These are phyloP conservation scores for Ustilago nuda DNA, from an alignment of 1,284 basidiomycete species.

Conservation along the genomic window DNA sequence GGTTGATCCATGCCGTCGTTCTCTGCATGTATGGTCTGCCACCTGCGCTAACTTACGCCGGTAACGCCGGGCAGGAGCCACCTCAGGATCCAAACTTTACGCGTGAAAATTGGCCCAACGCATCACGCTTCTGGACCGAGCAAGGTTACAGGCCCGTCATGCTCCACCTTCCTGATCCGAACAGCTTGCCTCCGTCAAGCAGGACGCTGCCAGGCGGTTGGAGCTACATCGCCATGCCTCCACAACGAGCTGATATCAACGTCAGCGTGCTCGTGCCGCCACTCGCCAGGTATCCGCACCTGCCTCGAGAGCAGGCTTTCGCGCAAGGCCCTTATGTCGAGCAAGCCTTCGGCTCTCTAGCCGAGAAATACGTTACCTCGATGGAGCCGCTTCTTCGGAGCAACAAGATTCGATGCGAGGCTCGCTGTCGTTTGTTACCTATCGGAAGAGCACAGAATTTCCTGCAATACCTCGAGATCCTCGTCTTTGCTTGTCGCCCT, in stretches of 20 bases:
- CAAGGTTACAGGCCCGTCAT: conserved; percentile 58
- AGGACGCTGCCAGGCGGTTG: conserved; percentile 33
- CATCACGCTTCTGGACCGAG: conserved; percentile 55
- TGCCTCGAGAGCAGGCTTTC: conserved; percentile 27
- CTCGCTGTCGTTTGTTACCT: conserved; percentile 51
- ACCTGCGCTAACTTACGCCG: conserved; percentile 35
- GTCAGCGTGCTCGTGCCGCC: conserved; percentile 50
- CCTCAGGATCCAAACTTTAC: conserved; percentile 41
- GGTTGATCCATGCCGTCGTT: conserved; percentile 58
- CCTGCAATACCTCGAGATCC: conserved; percentile 83
- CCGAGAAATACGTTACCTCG: conserved; percentile 47
- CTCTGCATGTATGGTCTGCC: conserved; percentile 63
- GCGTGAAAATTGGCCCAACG: conserved; percentile 42
- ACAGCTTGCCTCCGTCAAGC: conserved; percentile 8
- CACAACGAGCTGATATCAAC: conserved; percentile 40
- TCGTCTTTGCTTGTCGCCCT: conserved; percentile 91
- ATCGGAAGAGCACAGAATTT: conserved; percentile 45
- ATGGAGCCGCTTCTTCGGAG: conserved; percentile 43
- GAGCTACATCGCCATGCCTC: conserved; percentile 17
- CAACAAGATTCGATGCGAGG: conserved; percentile 52
- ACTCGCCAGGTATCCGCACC: conserved; percentile 14
- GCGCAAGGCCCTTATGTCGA: conserved; percentile 2
- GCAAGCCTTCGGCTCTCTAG: conserved; percentile 49
- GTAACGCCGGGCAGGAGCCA: conserved; percentile 31
- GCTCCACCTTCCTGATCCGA: conserved; percentile 34